Percentiles rank a stretch among this genome's conserved stretches.
Conservation (phyloP, 495 filamentous ascomycete genomes). For the Aspergillus sclerotiicarbonarius region DNA sequence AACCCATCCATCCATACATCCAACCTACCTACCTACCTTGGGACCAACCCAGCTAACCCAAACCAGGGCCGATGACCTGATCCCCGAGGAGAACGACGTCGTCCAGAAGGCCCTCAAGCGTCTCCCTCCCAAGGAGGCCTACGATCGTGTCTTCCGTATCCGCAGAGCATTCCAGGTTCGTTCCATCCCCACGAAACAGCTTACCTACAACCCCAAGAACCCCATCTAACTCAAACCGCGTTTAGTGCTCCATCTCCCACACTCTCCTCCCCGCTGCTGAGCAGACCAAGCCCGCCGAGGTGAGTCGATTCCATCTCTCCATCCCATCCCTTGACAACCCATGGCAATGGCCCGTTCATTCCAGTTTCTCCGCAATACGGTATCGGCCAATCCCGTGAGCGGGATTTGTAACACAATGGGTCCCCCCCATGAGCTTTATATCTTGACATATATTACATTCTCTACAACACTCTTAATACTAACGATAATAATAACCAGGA, state of each 20-base stretch:
- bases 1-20: conserved; percentile 14
- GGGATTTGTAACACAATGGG: conserved; percentile 41
- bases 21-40: conserved; percentile 12
- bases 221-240: conserved; percentile 27
- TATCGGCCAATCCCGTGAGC: conserved; percentile 42
- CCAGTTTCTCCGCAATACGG: conserved; percentile 24
- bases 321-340: conserved; percentile 7
- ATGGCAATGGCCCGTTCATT: conserved; percentile 21
- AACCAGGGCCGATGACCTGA: conserved; percentile 83
- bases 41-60: conserved; percentile 11
- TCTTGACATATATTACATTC: background rate
- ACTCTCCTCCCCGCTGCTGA: conserved; percentile 78
- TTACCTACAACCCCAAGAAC: conserved; percentile 1
- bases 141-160: conserved; percentile 96
- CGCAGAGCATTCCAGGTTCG: conserved; percentile 89
- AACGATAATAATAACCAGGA: conserved; percentile 55
- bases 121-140: conserved; percentile 82
- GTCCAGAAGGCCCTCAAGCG: conserved; percentile 88
- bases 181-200: conserved; percentile 16
- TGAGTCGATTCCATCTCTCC: conserved; percentile 35
- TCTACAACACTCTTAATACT: background rate
- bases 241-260: conserved; percentile 76
- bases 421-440: conserved; percentile 13
- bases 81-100: conserved; percentile 81
- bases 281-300: conserved; percentile 74